A percentile compares a stretch with the other conserved stretches of the same genome.
These are phyloP conservation scores for Capsicum rhomboideum DNA, from an alignment of 257 asterid genomes.

Conservation along the genomic window DNA sequence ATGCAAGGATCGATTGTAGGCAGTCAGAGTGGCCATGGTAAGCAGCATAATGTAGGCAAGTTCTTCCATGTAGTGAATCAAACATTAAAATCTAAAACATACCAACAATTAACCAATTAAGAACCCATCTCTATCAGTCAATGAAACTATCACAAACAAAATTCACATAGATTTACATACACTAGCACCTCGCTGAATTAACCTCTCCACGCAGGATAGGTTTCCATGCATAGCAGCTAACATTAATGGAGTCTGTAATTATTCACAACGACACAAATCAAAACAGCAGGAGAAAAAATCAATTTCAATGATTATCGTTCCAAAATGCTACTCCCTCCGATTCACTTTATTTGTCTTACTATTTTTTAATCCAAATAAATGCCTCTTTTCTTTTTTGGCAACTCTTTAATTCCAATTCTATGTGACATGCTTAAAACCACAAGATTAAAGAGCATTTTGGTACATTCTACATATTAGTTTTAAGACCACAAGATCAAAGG, in stretches of 20 bases:
- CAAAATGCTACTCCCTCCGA: background rate
- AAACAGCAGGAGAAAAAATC: background rate
- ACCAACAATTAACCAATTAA: slow-evolving; percentile 4
- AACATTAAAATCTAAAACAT: slow-evolving; percentile 54
- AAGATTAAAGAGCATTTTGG: no score
- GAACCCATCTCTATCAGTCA: background rate
- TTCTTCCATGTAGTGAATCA: slow-evolving; percentile 60
- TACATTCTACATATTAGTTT: no score
- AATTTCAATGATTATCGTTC: background rate
- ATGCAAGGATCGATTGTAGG: slow-evolving; percentile 56
- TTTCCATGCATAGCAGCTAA: slow-evolving; percentile 80
- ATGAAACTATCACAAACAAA: background rate
- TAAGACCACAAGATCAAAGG: no score
- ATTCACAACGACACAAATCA: slow-evolving; percentile 12
- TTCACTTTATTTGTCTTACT: no score
- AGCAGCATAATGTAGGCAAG: slow-evolving; percentile 85
- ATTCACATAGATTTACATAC: slow-evolving; percentile 46
- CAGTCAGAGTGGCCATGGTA: slow-evolving; percentile 74
- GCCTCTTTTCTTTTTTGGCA: no score
- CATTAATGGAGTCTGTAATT: slow-evolving; percentile 75
- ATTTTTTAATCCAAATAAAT: no score
- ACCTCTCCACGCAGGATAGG: slow-evolving; percentile 51
- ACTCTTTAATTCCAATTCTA: no score
- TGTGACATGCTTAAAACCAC: no score
- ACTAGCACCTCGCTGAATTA: slow-evolving; percentile 75